A percentile compares a stretch with the other conserved stretches of the same genome.
Evolutionary conservation across 1,139 yeast genomes (phyloP).

Genomic region (Lodderomyces orthopsilosis): DNA sequence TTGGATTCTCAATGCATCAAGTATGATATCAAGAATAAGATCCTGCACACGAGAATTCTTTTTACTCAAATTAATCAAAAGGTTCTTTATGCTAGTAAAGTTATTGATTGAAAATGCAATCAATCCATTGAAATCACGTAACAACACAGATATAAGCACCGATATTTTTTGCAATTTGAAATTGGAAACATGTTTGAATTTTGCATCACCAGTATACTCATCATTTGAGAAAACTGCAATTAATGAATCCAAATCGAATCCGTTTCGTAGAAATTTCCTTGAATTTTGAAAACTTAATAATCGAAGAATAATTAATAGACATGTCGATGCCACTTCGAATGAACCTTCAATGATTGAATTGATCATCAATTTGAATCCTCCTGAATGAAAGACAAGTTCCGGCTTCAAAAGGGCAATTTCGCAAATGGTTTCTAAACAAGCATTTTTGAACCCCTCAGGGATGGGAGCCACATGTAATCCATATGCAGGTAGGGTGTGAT

Average conservation of each 20-base stretch:
- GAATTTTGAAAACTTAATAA: slow-evolving; percentile 61
- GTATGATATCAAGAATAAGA: slow-evolving; percentile 65
- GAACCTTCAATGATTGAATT: slow-evolving; percentile 63
- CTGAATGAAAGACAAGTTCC: slow-evolving; percentile 55
- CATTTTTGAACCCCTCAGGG: slow-evolving; percentile 48
- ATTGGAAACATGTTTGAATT: slow-evolving; percentile 12
- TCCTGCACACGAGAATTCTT: slow-evolving; percentile 58
- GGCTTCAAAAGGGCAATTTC: slow-evolving; percentile 69
- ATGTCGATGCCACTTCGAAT: slow-evolving; percentile 51
- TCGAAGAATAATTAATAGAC: slow-evolving; percentile 55
- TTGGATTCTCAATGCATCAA: slow-evolving; percentile 63
- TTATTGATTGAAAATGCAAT: slow-evolving; percentile 60
- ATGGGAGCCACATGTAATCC: slow-evolving; percentile 7
- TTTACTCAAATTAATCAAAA: slow-evolving; percentile 61
- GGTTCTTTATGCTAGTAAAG: slow-evolving; percentile 54
- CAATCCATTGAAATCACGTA: slow-evolving; percentile 79
- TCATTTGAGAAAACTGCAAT: slow-evolving; percentile 54
- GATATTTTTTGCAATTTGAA: slow-evolving; percentile 59
- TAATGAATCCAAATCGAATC: slow-evolving; percentile 61
- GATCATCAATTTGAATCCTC: slow-evolving; percentile 62
- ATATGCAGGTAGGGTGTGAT: not conserved
- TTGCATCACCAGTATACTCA: slow-evolving; percentile 10
- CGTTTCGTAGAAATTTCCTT: slow-evolving; percentile 55
- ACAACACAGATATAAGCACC: slow-evolving; percentile 53
- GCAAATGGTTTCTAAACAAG: slow-evolving; percentile 66